Evolutionary conservation across 176 grass and related monocot genomes (phyloP).

Genomic region (Melocanna baccifera): DNA sequence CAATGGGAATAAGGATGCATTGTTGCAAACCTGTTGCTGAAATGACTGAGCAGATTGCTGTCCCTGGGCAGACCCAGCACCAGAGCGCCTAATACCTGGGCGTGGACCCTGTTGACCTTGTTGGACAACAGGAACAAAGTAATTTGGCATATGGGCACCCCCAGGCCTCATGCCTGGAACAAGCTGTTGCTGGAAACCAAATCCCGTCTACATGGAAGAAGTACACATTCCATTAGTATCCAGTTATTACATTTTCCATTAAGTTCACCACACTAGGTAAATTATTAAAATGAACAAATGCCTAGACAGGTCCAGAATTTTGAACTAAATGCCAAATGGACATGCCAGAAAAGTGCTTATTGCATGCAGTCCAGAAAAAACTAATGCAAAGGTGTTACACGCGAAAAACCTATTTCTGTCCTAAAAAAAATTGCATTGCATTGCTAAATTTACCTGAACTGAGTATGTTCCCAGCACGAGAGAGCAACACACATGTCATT

Average conservation of each 20-base stretch:
- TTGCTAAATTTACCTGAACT: neutral
- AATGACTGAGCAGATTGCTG: constrained; percentile 57
- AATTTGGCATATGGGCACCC: constrained; percentile 77
- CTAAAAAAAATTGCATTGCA: neutral
- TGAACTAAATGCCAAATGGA: neutral
- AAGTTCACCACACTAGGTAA: neutral
- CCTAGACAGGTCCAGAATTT: neutral
- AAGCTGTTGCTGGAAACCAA: constrained; percentile 84
- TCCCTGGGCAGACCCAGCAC: constrained; percentile 57
- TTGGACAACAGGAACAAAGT: constrained; percentile 73
- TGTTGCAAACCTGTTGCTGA: constrained; percentile 70
- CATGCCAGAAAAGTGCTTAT: neutral
- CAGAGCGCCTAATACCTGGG: constrained; percentile 65
- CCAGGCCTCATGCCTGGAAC: constrained; percentile 91
- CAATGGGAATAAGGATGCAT: neutral
- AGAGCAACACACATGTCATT: neutral
- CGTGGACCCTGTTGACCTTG: constrained; percentile 78
- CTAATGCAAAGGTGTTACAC: neutral
- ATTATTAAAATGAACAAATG: constrained; percentile 19
- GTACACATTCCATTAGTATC: constrained; percentile 13
- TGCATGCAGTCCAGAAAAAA: neutral
- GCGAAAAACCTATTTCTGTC: neutral
- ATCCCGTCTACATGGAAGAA: constrained; percentile 59
- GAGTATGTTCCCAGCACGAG: neutral
- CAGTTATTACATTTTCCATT: neutral